Conservation (phyloP, 306 rosid genomes). For the Corylus americana region DNA sequence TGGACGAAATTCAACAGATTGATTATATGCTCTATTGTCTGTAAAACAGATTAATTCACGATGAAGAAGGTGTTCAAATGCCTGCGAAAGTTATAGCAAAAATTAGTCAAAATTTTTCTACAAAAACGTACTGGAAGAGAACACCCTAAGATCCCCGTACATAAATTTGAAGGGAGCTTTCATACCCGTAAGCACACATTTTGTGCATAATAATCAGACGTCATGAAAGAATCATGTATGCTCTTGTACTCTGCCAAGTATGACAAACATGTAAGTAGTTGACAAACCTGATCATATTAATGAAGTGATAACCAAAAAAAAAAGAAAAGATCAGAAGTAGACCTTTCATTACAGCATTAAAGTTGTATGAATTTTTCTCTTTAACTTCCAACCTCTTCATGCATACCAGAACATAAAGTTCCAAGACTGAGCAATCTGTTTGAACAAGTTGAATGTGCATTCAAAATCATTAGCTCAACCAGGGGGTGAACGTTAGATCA, state of each 20-base stretch:
- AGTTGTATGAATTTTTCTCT: conserved; percentile 82
- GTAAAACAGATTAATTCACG: conserved; percentile 72
- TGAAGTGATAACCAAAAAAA: conserved; percentile 12
- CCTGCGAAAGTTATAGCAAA: conserved; percentile 51
- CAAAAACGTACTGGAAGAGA: neutral
- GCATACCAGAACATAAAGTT: conserved; percentile 86
- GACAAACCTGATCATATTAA: conserved; percentile 19
- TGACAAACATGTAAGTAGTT: conserved; percentile 24
- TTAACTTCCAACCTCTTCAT: conserved; percentile 86
- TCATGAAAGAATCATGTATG: conserved; percentile 62
- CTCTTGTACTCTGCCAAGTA: conserved; percentile 73
- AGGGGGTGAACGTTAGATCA: neutral
- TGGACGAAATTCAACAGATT: conserved; percentile 68
- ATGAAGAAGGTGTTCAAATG: conserved; percentile 84
- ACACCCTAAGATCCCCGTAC: conserved; percentile 7
- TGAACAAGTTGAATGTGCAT: conserved; percentile 21
- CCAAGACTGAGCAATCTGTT: conserved; percentile 84
- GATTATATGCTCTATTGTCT: conserved; percentile 70
- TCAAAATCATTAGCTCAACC: conserved; percentile 10
- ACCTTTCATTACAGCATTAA: conserved; percentile 89
- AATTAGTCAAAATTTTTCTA: conserved; percentile 11
- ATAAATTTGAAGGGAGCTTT: conserved; percentile 20
- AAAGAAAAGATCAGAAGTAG: conserved; percentile 11
- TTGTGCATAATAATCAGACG: conserved; percentile 61
- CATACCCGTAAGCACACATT: conserved; percentile 80